These are phyloP conservation scores for Myxozyma lipomycoides DNA, from an alignment of 805 yeast species.

Conservation along the genomic window DNA sequence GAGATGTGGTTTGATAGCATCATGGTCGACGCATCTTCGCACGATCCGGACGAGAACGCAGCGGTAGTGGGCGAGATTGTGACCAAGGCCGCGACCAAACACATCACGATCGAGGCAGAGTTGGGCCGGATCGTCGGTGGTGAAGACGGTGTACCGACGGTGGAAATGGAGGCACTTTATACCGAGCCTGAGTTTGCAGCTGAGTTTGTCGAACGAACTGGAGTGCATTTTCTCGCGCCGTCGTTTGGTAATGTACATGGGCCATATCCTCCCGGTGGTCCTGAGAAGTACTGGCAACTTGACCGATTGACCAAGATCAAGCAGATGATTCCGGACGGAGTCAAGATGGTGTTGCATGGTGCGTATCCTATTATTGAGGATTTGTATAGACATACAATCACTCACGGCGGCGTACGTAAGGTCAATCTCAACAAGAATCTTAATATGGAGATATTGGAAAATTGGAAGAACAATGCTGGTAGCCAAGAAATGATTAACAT, in stretches of 20 bases:
- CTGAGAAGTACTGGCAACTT: constrained; percentile 36
- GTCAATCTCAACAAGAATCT: constrained; percentile 38
- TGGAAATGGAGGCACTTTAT: constrained; percentile 36
- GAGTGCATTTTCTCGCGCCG: constrained; percentile 41
- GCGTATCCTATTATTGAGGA: constrained; percentile 37
- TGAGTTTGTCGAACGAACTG: constrained; percentile 35
- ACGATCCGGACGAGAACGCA: constrained; percentile 39
- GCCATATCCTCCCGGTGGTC: constrained; percentile 39
- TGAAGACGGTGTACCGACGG: constrained; percentile 39
- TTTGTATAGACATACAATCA: constrained; percentile 32
- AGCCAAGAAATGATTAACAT: constrained; percentile 34
- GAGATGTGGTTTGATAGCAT: constrained; percentile 42
- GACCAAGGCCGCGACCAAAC: constrained; percentile 32
- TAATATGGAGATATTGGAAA: constrained; percentile 33
- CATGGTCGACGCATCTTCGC: constrained; percentile 42
- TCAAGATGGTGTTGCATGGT: constrained; percentile 39
- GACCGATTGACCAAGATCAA: constrained; percentile 29
- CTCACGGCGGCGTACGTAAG: constrained; percentile 38
- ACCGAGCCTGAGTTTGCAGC: constrained; percentile 39
- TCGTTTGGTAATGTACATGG: constrained; percentile 43
- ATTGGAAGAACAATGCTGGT: constrained; percentile 27
- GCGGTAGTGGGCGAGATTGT: constrained; percentile 36
- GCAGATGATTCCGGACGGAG: constrained; percentile 25
- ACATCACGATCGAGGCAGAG: constrained; percentile 42
- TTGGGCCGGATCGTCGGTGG: constrained; percentile 42